A percentile compares a stretch with the other conserved stretches of the same genome.
phyloP scores from a whole-genome alignment of 2,329 filamentous ascomycete genomes.

The Didymosphaeria variabile region DNA sequence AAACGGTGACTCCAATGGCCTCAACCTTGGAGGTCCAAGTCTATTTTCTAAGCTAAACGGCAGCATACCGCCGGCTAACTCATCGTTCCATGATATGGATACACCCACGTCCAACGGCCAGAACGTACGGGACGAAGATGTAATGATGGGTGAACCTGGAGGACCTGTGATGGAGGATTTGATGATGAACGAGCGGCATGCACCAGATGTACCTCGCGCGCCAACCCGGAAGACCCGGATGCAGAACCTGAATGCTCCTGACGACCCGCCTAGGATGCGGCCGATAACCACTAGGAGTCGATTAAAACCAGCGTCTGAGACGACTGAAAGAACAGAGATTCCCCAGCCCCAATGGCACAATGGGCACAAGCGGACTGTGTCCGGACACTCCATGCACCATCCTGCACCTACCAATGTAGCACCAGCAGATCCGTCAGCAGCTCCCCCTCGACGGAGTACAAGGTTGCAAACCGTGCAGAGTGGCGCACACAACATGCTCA shows the following conservation, averaged over 20 bases:
- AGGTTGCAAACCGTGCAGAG: constrained; percentile 43
- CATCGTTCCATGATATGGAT: constrained; percentile 50
- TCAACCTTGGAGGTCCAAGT: constrained; percentile 48
- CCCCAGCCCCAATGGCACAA: constrained; percentile 44
- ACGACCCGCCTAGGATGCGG: constrained; percentile 50
- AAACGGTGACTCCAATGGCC: constrained; percentile 41
- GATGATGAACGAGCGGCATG: constrained; percentile 33
- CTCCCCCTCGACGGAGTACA: constrained; percentile 55
- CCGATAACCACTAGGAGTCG: constrained; percentile 52
- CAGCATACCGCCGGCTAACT: constrained; percentile 38
- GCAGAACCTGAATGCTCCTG: constrained; percentile 43
- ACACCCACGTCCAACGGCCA: constrained; percentile 58
- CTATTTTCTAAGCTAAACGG: constrained; percentile 56
- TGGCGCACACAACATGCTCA: constrained; percentile 48
- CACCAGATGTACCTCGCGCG: constrained; percentile 58
- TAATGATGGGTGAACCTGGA: constrained; percentile 51
- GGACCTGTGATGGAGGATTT: constrained; percentile 41
- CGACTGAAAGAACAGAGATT: constrained; percentile 48
- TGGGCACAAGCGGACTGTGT: constrained; percentile 91
- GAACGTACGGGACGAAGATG: constrained; percentile 53
- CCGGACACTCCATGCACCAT: constrained; percentile 71
- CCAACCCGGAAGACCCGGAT: constrained; percentile 54
- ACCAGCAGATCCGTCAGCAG: constrained; percentile 52
- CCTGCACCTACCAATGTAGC: constrained; percentile 33
- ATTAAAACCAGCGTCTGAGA: constrained; percentile 52